phyloP scores from a whole-genome alignment of 2,329 filamentous ascomycete genomes.

The Teratosphaeriaceae sp. region DNA sequence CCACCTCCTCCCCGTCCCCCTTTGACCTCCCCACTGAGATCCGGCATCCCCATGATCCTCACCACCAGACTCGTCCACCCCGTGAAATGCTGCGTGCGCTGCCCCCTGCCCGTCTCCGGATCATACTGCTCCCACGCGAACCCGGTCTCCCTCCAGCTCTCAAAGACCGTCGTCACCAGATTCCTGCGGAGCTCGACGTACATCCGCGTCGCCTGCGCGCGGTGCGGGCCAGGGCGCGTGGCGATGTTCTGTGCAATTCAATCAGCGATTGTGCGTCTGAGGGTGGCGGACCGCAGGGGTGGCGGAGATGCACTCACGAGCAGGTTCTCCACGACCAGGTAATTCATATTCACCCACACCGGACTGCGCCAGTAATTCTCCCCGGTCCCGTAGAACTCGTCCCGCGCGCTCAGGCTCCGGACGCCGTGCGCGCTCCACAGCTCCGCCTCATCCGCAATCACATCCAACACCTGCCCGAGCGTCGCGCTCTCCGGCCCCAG shows the following conservation, averaged over 20 bases:
- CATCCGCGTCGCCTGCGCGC: slow-evolving; percentile 60
- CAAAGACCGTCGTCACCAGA: slow-evolving; percentile 80
- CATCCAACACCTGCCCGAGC: slow-evolving; percentile 66
- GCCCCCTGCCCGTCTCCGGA: slow-evolving; percentile 80
- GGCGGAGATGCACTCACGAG: slow-evolving; percentile 54
- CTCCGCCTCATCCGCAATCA: slow-evolving; percentile 74
- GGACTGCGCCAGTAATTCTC: slow-evolving; percentile 98
- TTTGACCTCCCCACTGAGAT: no score
- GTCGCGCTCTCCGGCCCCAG: slow-evolving; percentile 66
- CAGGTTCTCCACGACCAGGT: slow-evolving; percentile 72
- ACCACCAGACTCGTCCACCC: slow-evolving; percentile 96
- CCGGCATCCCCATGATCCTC: slow-evolving; percentile 90
- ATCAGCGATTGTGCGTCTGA: no score
- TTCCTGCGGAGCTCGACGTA: slow-evolving; percentile 76
- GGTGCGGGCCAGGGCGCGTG: slow-evolving; percentile 58
- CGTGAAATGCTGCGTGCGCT: slow-evolving; percentile 94
- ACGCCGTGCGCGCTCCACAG: slow-evolving; percentile 90
- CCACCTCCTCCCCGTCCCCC: no score
- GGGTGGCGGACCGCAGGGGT: not conserved
- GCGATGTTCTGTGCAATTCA: slow-evolving; percentile 55
- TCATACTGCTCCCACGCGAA: slow-evolving; percentile 99
- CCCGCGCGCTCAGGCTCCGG: slow-evolving; percentile 76
- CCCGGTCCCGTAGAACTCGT: slow-evolving; percentile 75
- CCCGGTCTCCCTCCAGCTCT: slow-evolving; percentile 81
- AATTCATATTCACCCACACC: slow-evolving; percentile 96